Evolutionary conservation across 306 rosid species (phyloP).

Genomic region (Lotus japonicus): DNA sequence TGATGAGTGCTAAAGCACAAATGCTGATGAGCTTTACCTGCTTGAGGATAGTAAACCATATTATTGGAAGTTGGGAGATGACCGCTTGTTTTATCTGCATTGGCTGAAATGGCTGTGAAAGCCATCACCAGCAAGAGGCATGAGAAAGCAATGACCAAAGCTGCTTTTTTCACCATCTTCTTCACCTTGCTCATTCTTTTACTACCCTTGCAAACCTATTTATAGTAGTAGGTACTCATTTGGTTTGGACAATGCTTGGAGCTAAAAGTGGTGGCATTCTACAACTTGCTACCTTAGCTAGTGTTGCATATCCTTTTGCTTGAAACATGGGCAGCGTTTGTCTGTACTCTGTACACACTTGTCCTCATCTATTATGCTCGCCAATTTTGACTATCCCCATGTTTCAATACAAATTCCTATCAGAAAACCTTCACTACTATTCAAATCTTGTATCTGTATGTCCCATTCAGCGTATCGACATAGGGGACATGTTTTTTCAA

Average conservation of each 20-base stretch:
- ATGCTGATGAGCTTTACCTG: neutral
- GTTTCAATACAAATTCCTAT: neutral
- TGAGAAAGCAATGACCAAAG: constrained; percentile 18
- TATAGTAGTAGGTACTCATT: neutral
- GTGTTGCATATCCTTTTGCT: neutral
- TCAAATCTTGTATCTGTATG: too few species aligned
- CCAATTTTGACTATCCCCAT: constrained; percentile 13
- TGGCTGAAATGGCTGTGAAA: constrained; percentile 14
- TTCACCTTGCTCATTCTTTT: neutral
- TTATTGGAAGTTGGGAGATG: constrained; percentile 4
- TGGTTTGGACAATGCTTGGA: neutral
- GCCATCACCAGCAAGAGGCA: constrained; percentile 15
- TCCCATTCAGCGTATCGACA: too few species aligned
- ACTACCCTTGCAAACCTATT: constrained; percentile 6
- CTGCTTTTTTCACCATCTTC: constrained; percentile 15
- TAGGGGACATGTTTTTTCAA: too few species aligned
- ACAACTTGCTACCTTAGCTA: neutral
- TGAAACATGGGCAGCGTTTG: neutral
- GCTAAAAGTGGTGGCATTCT: neutral
- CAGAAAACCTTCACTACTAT: too few species aligned
- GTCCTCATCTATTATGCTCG: neutral
- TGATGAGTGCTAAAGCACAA: neutral
- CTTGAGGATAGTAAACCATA: constrained; percentile 31
- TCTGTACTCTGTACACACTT: constrained; percentile 11
- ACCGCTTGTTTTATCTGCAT: neutral